phyloP scores from a whole-genome alignment of 208 protist species.

The Crithidia expoeki region DNA sequence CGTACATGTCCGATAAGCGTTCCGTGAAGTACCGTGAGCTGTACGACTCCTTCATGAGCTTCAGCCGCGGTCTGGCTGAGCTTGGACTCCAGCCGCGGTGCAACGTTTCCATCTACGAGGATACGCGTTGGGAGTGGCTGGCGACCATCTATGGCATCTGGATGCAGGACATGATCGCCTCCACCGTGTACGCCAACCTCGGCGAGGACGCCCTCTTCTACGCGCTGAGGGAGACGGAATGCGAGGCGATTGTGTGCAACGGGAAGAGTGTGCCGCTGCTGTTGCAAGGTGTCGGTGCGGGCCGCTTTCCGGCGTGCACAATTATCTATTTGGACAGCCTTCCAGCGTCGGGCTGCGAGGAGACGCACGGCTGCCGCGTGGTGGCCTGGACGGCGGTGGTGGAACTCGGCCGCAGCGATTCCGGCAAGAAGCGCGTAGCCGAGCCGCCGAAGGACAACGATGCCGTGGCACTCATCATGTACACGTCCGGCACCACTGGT shows the following conservation, averaged over 20 bases:
- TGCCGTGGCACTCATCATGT: slow-evolving; percentile 50
- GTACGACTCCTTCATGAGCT: slow-evolving; percentile 41
- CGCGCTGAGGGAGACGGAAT: slow-evolving; percentile 56
- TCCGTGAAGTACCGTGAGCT: slow-evolving; percentile 50
- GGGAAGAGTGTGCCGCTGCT: slow-evolving; percentile 47
- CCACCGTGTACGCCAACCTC: slow-evolving; percentile 84
- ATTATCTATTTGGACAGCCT: too few relatives aligned
- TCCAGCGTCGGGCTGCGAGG: too few relatives aligned
- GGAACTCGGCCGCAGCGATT: slow-evolving; percentile 32
- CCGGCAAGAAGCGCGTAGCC: slow-evolving; percentile 36
- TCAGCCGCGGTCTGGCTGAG: slow-evolving; percentile 60
- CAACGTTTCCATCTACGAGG: slow-evolving; percentile 70
- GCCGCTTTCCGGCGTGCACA: slow-evolving; percentile 36
- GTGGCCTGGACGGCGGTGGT: slow-evolving; percentile 59
- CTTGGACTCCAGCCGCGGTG: slow-evolving; percentile 39
- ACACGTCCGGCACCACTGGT: slow-evolving; percentile 92
- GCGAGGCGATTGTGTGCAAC: slow-evolving; percentile 68
- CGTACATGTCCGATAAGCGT: slow-evolving; percentile 44
- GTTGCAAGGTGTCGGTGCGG: slow-evolving; percentile 45
- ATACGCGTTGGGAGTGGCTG: too few relatives aligned
- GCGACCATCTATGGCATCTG: slow-evolving; percentile 71
- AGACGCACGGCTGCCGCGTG: slow-evolving; percentile 33
- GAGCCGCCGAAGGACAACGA: slow-evolving; percentile 51
- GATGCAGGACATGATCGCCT: slow-evolving; percentile 65
- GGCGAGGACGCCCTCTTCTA: slow-evolving; percentile 69